Percentiles rank a stretch among this genome's conserved stretches.
These are phyloP conservation scores for Tilletia setariae DNA, from an alignment of 1,284 basidiomycete species.

Conservation along the genomic window DNA sequence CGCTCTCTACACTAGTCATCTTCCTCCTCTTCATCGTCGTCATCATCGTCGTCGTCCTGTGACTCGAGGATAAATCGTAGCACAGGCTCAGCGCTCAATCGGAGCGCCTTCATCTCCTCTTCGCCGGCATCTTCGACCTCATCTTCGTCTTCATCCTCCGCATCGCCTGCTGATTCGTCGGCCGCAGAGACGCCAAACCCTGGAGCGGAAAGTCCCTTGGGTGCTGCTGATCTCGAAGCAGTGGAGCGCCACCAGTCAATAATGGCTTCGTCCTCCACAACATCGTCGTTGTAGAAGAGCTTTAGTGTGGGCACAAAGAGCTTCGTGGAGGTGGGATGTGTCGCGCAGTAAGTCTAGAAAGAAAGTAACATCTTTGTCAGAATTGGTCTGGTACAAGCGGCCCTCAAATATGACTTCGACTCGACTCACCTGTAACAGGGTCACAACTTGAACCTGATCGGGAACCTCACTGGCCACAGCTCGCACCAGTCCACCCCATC, in stretches of 20 bases:
- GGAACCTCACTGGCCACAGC: conserved; percentile 48
- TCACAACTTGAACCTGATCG: conserved; percentile 53
- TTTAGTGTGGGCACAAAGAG: conserved; percentile 56
- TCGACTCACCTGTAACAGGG: conserved; percentile 36
- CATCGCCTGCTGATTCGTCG: neutral
- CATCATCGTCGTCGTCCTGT: conserved; percentile 52
- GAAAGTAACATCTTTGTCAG: too few species aligned
- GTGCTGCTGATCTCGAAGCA: conserved; percentile 13
- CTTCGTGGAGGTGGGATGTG: conserved; percentile 25
- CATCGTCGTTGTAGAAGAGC: conserved; percentile 56
- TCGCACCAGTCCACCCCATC: conserved; percentile 55
- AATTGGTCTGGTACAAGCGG: too few species aligned
- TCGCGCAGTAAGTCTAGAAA: conserved; percentile 49
- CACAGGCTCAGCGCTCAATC: conserved; percentile 55
- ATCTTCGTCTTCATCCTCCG: conserved; percentile 19
- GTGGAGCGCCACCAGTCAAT: conserved; percentile 55
- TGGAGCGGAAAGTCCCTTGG: neutral
- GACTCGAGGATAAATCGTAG: conserved; percentile 55
- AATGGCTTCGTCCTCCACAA: conserved; percentile 56
- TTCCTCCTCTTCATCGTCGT: conserved; percentile 32
- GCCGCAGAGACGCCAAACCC: neutral
- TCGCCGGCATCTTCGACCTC: conserved; percentile 32
- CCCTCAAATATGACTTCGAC: neutral
- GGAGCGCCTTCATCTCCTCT: conserved; percentile 49
- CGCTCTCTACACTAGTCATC: conserved; percentile 29